Conservation (phyloP, 176 grass and related monocot genomes). For the Metroxylon sagu region DNA sequence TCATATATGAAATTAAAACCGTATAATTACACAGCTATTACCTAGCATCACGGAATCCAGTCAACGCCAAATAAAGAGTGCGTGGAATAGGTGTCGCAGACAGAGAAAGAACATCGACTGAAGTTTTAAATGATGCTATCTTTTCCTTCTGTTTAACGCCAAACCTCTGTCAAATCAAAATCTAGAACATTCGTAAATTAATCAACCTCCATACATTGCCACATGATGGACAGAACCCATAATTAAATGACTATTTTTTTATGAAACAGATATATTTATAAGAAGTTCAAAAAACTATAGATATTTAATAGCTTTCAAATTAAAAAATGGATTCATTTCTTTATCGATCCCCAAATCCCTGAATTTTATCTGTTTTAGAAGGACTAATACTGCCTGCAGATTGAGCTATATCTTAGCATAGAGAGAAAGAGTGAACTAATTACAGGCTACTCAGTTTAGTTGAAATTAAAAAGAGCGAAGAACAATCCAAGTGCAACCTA, state of each 20-base stretch:
- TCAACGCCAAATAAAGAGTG: slow-evolving; percentile 93
- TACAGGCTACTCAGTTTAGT: background rate
- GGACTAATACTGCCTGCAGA: too few relatives aligned
- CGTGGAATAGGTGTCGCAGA: slow-evolving; percentile 97
- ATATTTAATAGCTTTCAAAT: too few relatives aligned
- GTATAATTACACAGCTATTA: slow-evolving; percentile 4
- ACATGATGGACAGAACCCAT: too few relatives aligned
- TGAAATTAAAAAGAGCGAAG: too few relatives aligned
- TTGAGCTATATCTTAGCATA: background rate
- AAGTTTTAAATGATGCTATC: slow-evolving; percentile 88
- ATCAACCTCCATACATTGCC: background rate
- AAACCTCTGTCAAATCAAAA: slow-evolving; percentile 63
- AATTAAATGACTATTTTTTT: too few relatives aligned
- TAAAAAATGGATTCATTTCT: too few relatives aligned
- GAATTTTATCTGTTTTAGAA: too few relatives aligned
- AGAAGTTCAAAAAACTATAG: too few relatives aligned
- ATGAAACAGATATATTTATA: too few relatives aligned
- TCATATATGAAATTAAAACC: too few relatives aligned
- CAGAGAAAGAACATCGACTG: slow-evolving; percentile 88
- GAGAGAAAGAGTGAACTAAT: background rate
- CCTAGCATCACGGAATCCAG: slow-evolving; percentile 98
- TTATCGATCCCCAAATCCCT: too few relatives aligned
- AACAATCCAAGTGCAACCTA: too few relatives aligned
- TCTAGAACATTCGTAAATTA: background rate
- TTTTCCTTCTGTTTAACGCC: slow-evolving; percentile 97